Base-by-base conservation (phyloP, 2,329 filamentous ascomycete genomes). In the Pyrenochaeta sp. region DNA sequence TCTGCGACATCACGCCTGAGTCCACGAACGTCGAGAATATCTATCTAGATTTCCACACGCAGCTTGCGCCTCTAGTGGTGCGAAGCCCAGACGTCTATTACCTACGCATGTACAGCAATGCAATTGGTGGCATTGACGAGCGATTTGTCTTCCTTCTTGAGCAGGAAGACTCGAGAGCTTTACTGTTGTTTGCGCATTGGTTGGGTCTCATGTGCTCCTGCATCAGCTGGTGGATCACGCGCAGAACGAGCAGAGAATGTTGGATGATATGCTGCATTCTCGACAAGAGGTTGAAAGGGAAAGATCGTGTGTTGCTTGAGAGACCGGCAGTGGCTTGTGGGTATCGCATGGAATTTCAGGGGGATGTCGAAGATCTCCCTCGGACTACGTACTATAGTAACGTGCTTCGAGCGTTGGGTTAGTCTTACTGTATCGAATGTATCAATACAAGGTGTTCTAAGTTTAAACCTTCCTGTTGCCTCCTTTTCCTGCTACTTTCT, bases 171-270 rank as follows among this genome's bases (percentile, higher is more conserved):
- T 18, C 14, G 10, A 41, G 18, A 19, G 49, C 49, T 3, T 21
- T 53, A 35, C 2, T 53, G 22, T 28, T 53, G 8, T 53, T 49
- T 21, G 44, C 32, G 6, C 45, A 53, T 29, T 53, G 44, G 49
- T 23, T 49, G n/a, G 35, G 21, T n/a, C 19, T 52, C 20, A 44
- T 52, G 48, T 48, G 34, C 22, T 21, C 22, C 4, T 22, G 44
- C 7, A 20, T 38, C 10, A 27, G 3, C 11, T 52, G 44, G 48
- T 52, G 48, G 44, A 30, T 22, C 19, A 35, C 24, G 10, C 14
- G 31, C 10, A 28, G 48, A 24, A 41, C 35, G 11, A 42, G 26
- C 19, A 31, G 29, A 10, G 32, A 29, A 15, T 52, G 48, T 27
- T 48, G 44, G 48, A 22, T 13, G 20, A 34, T 36, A 18, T 52